These are phyloP conservation scores for Chrysopogon serrulatus DNA, from an alignment of 176 grass and related monocot genomes.

Conservation along the genomic window DNA sequence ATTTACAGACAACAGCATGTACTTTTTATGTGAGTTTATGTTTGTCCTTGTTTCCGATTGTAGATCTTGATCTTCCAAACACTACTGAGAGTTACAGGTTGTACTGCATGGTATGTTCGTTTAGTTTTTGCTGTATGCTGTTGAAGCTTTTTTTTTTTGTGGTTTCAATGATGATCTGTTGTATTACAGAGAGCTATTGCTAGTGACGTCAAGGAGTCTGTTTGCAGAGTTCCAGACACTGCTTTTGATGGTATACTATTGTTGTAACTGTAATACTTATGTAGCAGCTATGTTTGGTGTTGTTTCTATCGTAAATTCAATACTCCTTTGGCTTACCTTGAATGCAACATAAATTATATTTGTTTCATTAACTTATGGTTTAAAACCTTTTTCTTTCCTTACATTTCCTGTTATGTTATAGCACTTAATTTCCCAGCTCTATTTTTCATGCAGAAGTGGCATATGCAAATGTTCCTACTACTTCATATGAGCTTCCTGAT, in stretches of 20 bases:
- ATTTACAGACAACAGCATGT: background rate
- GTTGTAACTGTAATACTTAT: constrained; percentile 2
- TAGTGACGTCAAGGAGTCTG: constrained; percentile 94
- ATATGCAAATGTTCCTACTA: constrained; percentile 99
- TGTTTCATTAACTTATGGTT: background rate
- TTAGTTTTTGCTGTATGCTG: constrained; percentile 1
- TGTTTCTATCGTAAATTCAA: background rate
- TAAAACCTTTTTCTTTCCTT: constrained; percentile 4
- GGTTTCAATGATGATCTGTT: constrained; percentile 7
- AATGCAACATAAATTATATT: background rate
- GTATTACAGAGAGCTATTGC: constrained; percentile 84
- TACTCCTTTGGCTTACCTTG: constrained; percentile 11
- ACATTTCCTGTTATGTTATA: constrained; percentile 6
- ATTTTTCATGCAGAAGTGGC: constrained; percentile 68
- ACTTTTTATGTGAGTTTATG: constrained; percentile 15
- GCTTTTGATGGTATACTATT: constrained; percentile 81
- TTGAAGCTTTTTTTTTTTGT: constrained; percentile 19
- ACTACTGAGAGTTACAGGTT: constrained; percentile 91
- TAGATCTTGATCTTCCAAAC: constrained; percentile 85
- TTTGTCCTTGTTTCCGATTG: constrained; percentile 53
- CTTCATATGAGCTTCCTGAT: constrained; percentile 99
- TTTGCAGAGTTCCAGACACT: constrained; percentile 93
- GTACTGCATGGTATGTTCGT: constrained; percentile 72
- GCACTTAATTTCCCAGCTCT: constrained; percentile 28
- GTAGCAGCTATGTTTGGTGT: background rate